Evolutionary conservation across 148 eudicot genomes (phyloP), one percentile per base, ranked within the genome.

Genomic region (Pouteria glomerata): DNA sequence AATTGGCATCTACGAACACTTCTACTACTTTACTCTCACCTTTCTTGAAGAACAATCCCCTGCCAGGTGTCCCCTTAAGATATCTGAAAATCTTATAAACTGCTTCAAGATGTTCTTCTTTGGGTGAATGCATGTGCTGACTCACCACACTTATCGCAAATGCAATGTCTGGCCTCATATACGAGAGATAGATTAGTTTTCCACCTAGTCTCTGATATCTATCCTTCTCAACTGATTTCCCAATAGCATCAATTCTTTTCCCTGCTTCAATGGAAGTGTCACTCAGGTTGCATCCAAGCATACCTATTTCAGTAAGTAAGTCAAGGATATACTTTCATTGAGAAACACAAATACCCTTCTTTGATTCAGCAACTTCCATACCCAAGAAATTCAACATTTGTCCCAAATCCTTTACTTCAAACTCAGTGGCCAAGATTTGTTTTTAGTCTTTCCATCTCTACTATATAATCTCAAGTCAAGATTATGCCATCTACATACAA

Each of bases 361-460:
- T n/a, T 3, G 6, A 34, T 44, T 6, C 10, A 7, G 41, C 66
- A 24, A 73, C 59, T 23, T 73, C 68, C 57, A 73, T 63, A 0
- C 59, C 60, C 26, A 60, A 27, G 48, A 60, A 73, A 37, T 73
- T 61, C 41, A 24, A 29, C 6, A 62, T 5, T 26, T n/a, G 44
- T 21, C 16, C 69, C 45, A 60, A 14, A 41, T 73, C 75, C 31
- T 73, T 60, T 8, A 73, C 4, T 35, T 73, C 75, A 34, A 61
- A 73, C 62, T 73, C 45, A 0, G 15, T 47, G 18, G 58, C 44
- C 2, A 62, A 62, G 4, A 19, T 7, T 6, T 50, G n/a, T 30
- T 45, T 73, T 61, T 48, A 62, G 31, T n/a, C 12, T 31, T 6
- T 26, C 48, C 23, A 73, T 42, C 50, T 73, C 60, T n/a, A n/a